Conservation (phyloP, 78 protist species). For the Protostelium mycophagum region DNA sequence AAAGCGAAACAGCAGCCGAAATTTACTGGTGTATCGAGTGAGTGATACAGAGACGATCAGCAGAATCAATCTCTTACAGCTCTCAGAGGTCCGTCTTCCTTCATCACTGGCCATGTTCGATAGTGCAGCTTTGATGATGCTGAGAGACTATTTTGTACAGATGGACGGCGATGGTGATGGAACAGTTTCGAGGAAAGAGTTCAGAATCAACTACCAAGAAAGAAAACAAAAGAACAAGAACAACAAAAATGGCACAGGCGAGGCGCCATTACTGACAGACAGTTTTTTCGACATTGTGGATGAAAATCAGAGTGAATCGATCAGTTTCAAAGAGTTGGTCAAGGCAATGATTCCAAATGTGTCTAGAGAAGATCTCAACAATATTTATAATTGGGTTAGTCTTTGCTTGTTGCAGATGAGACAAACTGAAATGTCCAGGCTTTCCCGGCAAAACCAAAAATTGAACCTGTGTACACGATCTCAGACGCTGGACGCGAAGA, state of each 20-base stretch:
- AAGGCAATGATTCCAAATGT: not conserved
- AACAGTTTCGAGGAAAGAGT: not conserved
- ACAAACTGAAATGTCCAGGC: not conserved
- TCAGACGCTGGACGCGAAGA: not conserved
- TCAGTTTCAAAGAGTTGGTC: not conserved
- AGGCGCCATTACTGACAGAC: not conserved
- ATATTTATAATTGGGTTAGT: not conserved
- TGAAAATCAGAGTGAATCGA: not conserved
- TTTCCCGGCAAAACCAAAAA: not conserved
- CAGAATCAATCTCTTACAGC: not conserved
- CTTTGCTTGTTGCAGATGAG: not conserved
- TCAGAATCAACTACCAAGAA: not conserved
- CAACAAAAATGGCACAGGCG: not conserved
- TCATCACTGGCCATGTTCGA: not conserved
- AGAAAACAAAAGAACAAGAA: not conserved
- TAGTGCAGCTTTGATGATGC: not conserved
- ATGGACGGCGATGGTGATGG: not conserved
- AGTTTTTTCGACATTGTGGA: not conserved
- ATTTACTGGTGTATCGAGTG: not conserved
- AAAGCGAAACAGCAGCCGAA: not conserved
- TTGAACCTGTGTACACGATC: not conserved
- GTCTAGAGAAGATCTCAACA: not conserved
- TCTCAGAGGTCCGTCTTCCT: not conserved
- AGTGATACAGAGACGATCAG: not conserved
- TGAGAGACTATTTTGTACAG: not conserved